A percentile compares a stretch with the other conserved stretches of the same genome.
phyloP scores from a whole-genome alignment of 495 filamentous ascomycete species.

The Amphirosellinia nigrospora region DNA sequence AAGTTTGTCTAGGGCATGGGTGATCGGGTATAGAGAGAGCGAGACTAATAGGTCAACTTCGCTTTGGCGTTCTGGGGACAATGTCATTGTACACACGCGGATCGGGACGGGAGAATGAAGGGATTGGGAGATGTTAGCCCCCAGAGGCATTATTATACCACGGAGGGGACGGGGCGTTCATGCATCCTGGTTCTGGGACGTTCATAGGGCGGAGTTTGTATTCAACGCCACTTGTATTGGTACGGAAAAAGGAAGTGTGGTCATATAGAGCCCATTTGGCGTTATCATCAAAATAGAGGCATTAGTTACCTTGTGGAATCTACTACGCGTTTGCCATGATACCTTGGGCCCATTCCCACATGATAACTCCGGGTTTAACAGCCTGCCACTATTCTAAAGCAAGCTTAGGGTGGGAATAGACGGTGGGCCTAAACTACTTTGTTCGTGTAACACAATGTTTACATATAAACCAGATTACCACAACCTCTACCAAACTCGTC shows the following conservation, averaged over 20 bases:
- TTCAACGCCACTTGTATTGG: conserved; percentile 10
- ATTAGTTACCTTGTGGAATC: not conserved
- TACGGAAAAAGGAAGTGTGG: not conserved
- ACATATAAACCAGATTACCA: not conserved
- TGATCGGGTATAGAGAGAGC: conserved; percentile 19
- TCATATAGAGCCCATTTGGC: not conserved
- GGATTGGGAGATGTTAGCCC: conserved; percentile 7
- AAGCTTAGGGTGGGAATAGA: not conserved
- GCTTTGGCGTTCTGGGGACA: conserved; percentile 19
- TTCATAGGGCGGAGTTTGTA: not conserved
- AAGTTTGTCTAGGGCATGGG: conserved; percentile 2
- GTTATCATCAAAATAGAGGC: conserved; percentile 14
- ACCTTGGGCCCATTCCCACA: not conserved
- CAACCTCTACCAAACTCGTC: not conserved
- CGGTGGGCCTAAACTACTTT: not conserved
- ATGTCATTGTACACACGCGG: conserved; percentile 6
- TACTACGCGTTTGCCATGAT: not conserved
- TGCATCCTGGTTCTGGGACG: not conserved
- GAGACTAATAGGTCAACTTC: conserved; percentile 22
- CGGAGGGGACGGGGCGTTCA: not conserved
- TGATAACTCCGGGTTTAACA: not conserved
- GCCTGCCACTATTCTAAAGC: not conserved
- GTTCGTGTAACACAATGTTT: not conserved
- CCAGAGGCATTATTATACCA: conserved; percentile 19
- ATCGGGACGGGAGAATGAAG: not conserved